Evolutionary conservation across 495 filamentous ascomycete genomes (phyloP), one percentile per base, ranked within the genome.

Genomic region (Annulohypoxylon nitens): DNA sequence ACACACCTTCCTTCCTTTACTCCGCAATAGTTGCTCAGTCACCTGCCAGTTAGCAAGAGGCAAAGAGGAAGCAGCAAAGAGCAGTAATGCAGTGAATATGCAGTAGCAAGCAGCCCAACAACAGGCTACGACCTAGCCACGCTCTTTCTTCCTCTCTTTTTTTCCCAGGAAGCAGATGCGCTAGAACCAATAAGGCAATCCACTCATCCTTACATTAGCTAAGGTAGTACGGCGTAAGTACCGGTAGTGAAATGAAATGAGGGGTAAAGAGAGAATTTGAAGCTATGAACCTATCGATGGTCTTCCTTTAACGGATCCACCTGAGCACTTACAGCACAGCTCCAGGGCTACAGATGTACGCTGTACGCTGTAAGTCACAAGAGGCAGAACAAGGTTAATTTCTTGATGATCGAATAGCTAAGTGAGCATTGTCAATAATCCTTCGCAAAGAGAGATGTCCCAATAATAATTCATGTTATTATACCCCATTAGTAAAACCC

Each of bases 241-340:
- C 43, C 58, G 64, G 25, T 69, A 74, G 50, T 65, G 39, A 74
- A 74, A 74, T 74, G 50, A 74, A 62, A 51, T 74, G 71, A 74
- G 71, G 71, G 71, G 71, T 74, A 66, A 25, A 61, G 20, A 51
- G 25, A 20, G 54, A 60, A n/a, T 34, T 55, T 58, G 50, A 59
- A 43, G 34, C 25, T 74, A 70, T 70, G 51, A 62, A 16, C 33
- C 50, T 74, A 74, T 70, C 66, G 62, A 69, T 66, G 66, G 41
- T 67, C 66, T 58, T 5, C 14, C 18, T 63, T 43, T 51, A 41
- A 62, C 64, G 37, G 63, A 23, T n/a, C 69, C 50, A 59, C 50
- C 65, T 65, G 41, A 9, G 7, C 45, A 41, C 37, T 26, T 45
- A 54, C 34, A 10, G 53, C 20, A 23, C 20, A 23, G 20, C 20